A percentile compares a stretch with the other conserved stretches of the same genome.
Evolutionary conservation across 1,284 basidiomycete species (phyloP).

Genomic region (Cryptococcus jaspeensis): DNA sequence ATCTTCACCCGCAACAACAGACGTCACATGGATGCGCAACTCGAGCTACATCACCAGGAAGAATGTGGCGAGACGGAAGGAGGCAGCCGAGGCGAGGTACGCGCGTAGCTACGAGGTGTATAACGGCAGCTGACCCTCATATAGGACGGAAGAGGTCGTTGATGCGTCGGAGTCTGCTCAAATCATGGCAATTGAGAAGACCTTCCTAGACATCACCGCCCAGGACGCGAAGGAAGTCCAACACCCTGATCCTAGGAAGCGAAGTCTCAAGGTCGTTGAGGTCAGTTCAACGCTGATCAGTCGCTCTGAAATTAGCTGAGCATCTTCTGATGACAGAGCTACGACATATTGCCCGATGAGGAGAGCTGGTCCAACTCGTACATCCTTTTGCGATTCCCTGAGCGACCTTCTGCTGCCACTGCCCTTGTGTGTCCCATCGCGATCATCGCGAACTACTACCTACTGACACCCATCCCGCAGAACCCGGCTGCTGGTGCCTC

Average conservation of each 20-base stretch:
- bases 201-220: slow-evolving; percentile 68
- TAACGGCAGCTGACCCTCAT: not conserved
- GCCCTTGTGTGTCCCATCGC: slow-evolving; percentile 60
- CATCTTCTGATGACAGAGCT: slow-evolving; percentile 50
- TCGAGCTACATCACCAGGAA: slow-evolving; percentile 76
- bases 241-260: slow-evolving; percentile 68
- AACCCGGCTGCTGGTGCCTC: slow-evolving; percentile 59
- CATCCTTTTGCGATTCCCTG: slow-evolving; percentile 82
- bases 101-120: not conserved
- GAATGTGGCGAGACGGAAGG: slow-evolving; percentile 24
- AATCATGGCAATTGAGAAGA: slow-evolving; percentile 74
- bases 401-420: slow-evolving; percentile 70
- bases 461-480: slow-evolving; percentile 43
- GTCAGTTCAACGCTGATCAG: slow-evolving; percentile 36
- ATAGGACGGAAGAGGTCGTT: slow-evolving; percentile 55
- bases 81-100: slow-evolving; percentile 22
- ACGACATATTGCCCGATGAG: slow-evolving; percentile 79
- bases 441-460: no score
- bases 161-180: slow-evolving; percentile 78
- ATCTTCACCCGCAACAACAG: slow-evolving; percentile 30
- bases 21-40: slow-evolving; percentile 84
- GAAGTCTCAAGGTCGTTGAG: slow-evolving; percentile 71
- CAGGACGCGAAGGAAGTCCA: slow-evolving; percentile 59
- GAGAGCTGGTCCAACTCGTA: slow-evolving; percentile 88
- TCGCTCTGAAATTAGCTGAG: not conserved